phyloP scores from a whole-genome alignment of 352 stramenopile species.

The Globisporangium alternatum region DNA sequence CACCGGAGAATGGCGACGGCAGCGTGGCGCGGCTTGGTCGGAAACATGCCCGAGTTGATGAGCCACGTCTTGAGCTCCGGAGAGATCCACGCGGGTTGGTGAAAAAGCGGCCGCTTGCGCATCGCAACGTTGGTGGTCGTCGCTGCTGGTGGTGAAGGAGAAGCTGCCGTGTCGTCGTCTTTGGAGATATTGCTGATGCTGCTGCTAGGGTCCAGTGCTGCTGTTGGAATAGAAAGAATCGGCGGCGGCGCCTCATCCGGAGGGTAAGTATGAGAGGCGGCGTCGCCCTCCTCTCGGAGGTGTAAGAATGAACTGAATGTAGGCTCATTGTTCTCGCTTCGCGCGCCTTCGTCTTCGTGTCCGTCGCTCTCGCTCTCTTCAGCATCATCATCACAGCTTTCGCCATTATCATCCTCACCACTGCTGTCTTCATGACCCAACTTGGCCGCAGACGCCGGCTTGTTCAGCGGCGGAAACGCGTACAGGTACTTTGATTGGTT shows the following conservation, averaged over 20 bases:
- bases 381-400: slow-evolving; percentile 9
- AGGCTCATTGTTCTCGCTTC: slow-evolving; percentile 16
- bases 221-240: slow-evolving; percentile 13
- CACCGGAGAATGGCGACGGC: neutral
- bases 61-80: slow-evolving; percentile 52
- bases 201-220: neutral
- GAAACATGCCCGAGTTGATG: slow-evolving; percentile 44
- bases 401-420: slow-evolving; percentile 11
- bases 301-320: slow-evolving; percentile 17
- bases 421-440: neutral
- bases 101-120: slow-evolving; percentile 26
- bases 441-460: neutral
- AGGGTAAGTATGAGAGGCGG: slow-evolving; percentile 17
- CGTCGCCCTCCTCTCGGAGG: neutral
- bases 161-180: neutral
- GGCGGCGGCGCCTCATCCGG: slow-evolving; percentile 9
- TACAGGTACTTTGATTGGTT: slow-evolving; percentile 3
- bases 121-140: slow-evolving; percentile 1
- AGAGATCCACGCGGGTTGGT: slow-evolving; percentile 64
- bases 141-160: neutral
- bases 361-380: slow-evolving; percentile 1
- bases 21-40: slow-evolving; percentile 19
- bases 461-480: slow-evolving; percentile 9
- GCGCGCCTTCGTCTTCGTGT: slow-evolving; percentile 1
- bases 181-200: neutral